phyloP scores from a whole-genome alignment of 2,329 filamentous ascomycete species.

The Trichoderma asperellum region DNA sequence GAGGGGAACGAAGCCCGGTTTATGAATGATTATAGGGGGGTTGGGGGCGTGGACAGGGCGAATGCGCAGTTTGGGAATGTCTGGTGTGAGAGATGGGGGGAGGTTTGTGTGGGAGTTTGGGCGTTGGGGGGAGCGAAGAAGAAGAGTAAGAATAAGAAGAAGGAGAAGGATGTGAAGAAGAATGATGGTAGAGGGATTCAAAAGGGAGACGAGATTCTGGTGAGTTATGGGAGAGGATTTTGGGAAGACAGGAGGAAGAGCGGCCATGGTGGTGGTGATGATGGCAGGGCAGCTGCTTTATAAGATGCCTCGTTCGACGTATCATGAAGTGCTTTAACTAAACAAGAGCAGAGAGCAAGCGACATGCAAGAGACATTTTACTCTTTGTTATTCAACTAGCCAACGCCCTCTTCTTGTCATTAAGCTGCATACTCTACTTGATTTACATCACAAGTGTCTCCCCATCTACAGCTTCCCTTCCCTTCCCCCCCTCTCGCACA shows the following conservation, averaged over 20 bases:
- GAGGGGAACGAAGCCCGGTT: constrained; percentile 68
- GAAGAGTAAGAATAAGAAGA: constrained; percentile 31
- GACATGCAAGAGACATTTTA: not conserved
- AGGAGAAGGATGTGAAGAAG: constrained; percentile 39
- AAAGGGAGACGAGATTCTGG: constrained; percentile 66
- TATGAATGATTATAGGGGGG: constrained; percentile 68
- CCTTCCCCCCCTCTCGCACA: not conserved
- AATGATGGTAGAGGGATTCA: constrained; percentile 40
- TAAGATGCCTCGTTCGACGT: not conserved
- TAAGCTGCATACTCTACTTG: not conserved
- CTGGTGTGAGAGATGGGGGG: constrained; percentile 62
- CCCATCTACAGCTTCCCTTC: not conserved
- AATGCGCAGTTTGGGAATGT: constrained; percentile 64
- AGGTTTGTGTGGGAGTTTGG: constrained; percentile 63
- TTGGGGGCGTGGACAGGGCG: constrained; percentile 48
- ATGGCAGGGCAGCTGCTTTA: constrained; percentile 15
- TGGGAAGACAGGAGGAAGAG: constrained; percentile 53
- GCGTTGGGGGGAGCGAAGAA: constrained; percentile 47
- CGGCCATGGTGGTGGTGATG: constrained; percentile 18
- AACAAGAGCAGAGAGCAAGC: not conserved
- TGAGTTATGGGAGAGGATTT: constrained; percentile 71
- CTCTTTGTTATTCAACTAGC: not conserved
- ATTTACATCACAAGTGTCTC: not conserved
- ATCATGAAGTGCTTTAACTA: not conserved
- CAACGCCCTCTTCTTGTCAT: not conserved